A percentile compares a stretch with the other conserved stretches of the same genome.
These are phyloP conservation scores for Echinochloa phyllopogon DNA, from an alignment of 176 grass and related monocot genomes.

Conservation along the genomic window DNA sequence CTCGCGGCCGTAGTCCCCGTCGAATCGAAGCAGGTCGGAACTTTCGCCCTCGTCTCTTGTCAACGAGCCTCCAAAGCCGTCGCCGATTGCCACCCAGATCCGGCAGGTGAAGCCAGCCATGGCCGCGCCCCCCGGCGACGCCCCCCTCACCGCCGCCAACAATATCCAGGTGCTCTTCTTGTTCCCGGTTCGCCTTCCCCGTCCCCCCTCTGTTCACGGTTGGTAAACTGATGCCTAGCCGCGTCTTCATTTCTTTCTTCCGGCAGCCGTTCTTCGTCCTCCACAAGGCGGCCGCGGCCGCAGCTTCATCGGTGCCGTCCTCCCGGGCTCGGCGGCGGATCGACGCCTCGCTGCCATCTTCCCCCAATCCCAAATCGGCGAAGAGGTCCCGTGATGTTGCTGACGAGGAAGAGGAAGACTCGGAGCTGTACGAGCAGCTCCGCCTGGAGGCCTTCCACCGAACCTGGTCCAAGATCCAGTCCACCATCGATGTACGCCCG, in stretches of 20 bases:
- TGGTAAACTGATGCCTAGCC: neutral
- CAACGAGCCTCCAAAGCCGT: neutral
- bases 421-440: slow-evolving; percentile 51
- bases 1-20: neutral
- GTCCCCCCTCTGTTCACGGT: neutral
- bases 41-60: too few relatives aligned
- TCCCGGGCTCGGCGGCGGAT: slow-evolving; percentile 30
- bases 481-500: slow-evolving; percentile 63
- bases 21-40: neutral
- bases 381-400: slow-evolving; percentile 43
- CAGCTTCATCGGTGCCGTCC: neutral
- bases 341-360: slow-evolving; percentile 30
- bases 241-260: neutral
- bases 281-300: slow-evolving; percentile 46
- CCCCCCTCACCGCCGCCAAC: slow-evolving; percentile 39
- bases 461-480: slow-evolving; percentile 83
- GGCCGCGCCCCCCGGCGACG: neutral
- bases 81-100: neutral
- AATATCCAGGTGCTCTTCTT: slow-evolving; percentile 37
- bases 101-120: neutral
- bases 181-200: neutral
- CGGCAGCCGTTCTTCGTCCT: slow-evolving; percentile 84
- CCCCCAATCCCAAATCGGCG: slow-evolving; percentile 45
- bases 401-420: neutral
- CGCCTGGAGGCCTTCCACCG: slow-evolving; percentile 69